Conservation (phyloP, 2,329 filamentous ascomycete genomes). For the Botrytis paeoniae region DNA sequence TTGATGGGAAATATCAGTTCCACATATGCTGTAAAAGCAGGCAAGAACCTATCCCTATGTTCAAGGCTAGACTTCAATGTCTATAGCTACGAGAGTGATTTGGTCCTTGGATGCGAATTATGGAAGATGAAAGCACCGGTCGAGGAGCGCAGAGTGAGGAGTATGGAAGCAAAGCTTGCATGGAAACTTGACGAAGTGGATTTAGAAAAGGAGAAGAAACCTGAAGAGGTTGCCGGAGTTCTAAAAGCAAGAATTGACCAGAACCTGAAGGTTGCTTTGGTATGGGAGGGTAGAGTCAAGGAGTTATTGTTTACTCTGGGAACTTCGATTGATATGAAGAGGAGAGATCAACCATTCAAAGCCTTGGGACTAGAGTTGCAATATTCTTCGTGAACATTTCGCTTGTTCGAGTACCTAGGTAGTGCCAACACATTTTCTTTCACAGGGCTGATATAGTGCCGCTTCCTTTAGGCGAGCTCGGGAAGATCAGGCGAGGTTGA, state of each 20-base stretch:
- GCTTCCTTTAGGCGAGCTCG: neutral
- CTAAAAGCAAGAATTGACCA: slow-evolving; percentile 89
- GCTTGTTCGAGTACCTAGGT: neutral
- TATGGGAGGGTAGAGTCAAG: slow-evolving; percentile 93
- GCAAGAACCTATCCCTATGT: slow-evolving; percentile 76
- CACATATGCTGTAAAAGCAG: slow-evolving; percentile 87
- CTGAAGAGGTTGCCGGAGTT: slow-evolving; percentile 75
- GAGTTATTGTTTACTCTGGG: slow-evolving; percentile 90
- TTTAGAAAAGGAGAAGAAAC: slow-evolving; percentile 37
- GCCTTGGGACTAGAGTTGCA: slow-evolving; percentile 76
- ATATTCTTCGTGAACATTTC: slow-evolving; percentile 66
- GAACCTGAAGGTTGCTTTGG: slow-evolving; percentile 75
- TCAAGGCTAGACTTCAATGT: slow-evolving; percentile 96
- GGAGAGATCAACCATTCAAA: slow-evolving; percentile 72
- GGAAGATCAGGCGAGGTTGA: neutral
- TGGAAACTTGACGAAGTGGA: slow-evolving; percentile 46
- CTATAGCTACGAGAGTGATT: slow-evolving; percentile 95
- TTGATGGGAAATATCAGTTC: slow-evolving; percentile 91
- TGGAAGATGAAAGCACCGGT: slow-evolving; percentile 62
- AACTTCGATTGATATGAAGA: slow-evolving; percentile 76
- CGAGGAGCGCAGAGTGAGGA: slow-evolving; percentile 41
- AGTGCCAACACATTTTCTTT: neutral
- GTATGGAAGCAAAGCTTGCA: slow-evolving; percentile 53
- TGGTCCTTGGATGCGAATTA: slow-evolving; percentile 87
- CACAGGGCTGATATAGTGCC: neutral